Evolutionary conservation across 208 protist genomes (phyloP), one percentile per base, ranked within the genome.

Genomic region (Trypanosomatidae sp.): DNA sequence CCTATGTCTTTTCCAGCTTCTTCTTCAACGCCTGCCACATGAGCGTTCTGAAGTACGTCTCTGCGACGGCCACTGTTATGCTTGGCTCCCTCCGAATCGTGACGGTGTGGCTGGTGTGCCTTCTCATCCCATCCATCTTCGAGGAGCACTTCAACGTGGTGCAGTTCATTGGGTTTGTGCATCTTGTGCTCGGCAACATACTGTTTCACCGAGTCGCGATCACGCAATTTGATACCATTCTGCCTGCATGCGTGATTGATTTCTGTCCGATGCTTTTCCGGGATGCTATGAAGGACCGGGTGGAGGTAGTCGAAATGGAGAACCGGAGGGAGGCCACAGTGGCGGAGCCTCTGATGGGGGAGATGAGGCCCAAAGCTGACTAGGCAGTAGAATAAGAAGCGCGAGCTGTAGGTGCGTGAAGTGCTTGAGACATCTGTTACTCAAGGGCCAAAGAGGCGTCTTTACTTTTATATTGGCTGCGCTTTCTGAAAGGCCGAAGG

Each of bases 21-120:
- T 79, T 88, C 49, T 91, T 86, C 83, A 95, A 95, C 66, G 80
- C 76, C 13, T 85, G 79, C 47, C 83, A 92, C 65, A 82, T 90
- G 67, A 81, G 62, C 65, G 88, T 92, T 50, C 89, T 92, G 74
- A 91, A 92, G 72, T 58, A 91, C 62, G 74, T 92, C n/a, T 95
- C 91, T 5, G 91, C 88, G 0, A 78, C 86, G 13, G 78, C 84
- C 33, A 82, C 79, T 30, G 85, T 93, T 47, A 92, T 93, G 91
- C 64, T 95, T 4, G 88, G 85, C 28, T 89, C 82, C 19, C 82
- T 92, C 47, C 85, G 91, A 66, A 93, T 91, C 71, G 70, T 93
- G 13, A 89, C 77, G 13, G 88, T 92, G 66, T 93, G 88, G 87
- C 66, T 83, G 9, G 77, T 87, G 39, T 91, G 82, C 60, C 79